phyloP scores from a whole-genome alignment of 768 basidiomycete species.

The Ramaria rubella region DNA sequence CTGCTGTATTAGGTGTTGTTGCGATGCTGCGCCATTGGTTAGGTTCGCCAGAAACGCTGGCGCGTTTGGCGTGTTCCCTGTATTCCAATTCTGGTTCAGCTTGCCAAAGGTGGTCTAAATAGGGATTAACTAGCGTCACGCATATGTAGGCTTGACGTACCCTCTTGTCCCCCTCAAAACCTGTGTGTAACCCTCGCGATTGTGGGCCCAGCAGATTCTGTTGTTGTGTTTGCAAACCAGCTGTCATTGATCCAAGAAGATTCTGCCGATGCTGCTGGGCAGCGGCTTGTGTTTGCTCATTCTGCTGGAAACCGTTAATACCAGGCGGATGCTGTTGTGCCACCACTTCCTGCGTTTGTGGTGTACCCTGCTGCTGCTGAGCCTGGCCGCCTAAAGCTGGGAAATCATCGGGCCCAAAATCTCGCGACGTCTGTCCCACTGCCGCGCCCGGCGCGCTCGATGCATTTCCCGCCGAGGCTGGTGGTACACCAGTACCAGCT shows the following conservation, averaged over 20 bases:
- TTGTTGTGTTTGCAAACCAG: constrained; percentile 37
- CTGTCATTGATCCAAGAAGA: constrained; percentile 46
- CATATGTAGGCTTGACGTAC: constrained; percentile 35
- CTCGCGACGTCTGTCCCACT: constrained; percentile 39
- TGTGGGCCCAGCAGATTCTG: constrained; percentile 50
- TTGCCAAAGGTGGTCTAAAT: constrained; percentile 55
- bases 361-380: constrained; percentile 24
- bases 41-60: constrained; percentile 17
- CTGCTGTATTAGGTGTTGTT: constrained; percentile 21
- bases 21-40: constrained; percentile 42
- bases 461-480: constrained; percentile 31
- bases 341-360: constrained; percentile 24
- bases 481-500: constrained; percentile 55
- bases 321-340: constrained; percentile 55
- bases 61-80: constrained; percentile 1
- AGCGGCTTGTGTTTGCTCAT: constrained; percentile 26
- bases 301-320: constrained; percentile 51
- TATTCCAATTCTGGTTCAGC: constrained; percentile 34
- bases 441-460: constrained; percentile 27
- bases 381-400: constrained; percentile 74
- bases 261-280: constrained; percentile 50
- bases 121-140: constrained; percentile 2
- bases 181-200: constrained; percentile 34
- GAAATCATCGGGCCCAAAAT: constrained; percentile 86
- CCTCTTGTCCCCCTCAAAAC: constrained; percentile 66